Evolutionary conservation across 306 rosid genomes (phyloP), one percentile per base, ranked within the genome.

Genomic region (Lathyrus sativus): DNA sequence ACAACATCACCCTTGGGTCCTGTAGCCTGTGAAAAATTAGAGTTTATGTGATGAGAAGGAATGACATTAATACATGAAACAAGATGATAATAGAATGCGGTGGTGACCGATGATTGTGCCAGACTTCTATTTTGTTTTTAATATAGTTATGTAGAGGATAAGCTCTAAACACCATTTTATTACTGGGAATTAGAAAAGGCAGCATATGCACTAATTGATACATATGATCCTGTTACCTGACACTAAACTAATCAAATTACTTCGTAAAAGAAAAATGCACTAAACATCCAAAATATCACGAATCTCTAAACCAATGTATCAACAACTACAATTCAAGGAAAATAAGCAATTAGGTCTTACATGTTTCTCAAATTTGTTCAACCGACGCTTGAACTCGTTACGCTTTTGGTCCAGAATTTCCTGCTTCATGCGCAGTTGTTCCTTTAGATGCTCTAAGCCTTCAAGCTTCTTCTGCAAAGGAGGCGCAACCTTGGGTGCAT

Each of bases 401-500:
- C 97, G 88, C 90, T 87, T 95, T 82, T 90, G 95, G 66, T 84
- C 96, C 68, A 95, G 85, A 89, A 88, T 81, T 85, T 95, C 96
- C 80, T 84, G 99, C 79, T 91, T 95, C 89, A 85, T 95, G 76
- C 96, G 97, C 73, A 95, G 85, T 84, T 90, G 89, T 79, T 90
- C 97, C 85, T 87, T 95, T 56, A 90, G 80, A 80, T 76, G 86
- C 85, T 88, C 99, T 42, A 90, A 76, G 79, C 67, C 78, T 49
- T 82, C 96, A 69, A 87, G 78, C 79, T 95, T 95, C 86, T 82
- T 95, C 75, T 95, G 99, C 64, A 31, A 42, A 58, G 96, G 86
- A 66, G 95, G 91, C 15, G 79, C 81, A 62, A 45, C 85, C 86
- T 84, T 90, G 62, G 91, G 75, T 63, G 88, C 85, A 81, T 86